phyloP scores from a whole-genome alignment of 345 rosid genomes.

The Diplotaxis tenuifolia region DNA sequence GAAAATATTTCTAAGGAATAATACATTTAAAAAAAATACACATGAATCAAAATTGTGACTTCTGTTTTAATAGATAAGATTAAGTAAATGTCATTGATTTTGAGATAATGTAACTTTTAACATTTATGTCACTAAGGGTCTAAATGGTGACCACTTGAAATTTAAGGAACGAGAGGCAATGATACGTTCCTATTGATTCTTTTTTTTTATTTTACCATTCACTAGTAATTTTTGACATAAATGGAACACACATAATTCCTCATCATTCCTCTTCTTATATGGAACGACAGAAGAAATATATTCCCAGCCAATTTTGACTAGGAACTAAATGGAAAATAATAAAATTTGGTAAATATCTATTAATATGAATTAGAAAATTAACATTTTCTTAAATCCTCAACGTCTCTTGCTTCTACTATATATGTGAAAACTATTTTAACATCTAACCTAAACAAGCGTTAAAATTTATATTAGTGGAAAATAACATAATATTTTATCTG shows the following conservation, averaged over 20 bases:
- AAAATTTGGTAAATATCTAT: neutral
- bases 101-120: no score
- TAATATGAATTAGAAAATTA: neutral
- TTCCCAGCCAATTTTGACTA: neutral
- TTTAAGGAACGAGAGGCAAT: neutral
- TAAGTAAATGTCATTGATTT: no score
- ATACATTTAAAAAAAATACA: no score
- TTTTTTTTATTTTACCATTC: neutral
- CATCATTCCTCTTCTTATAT: neutral
- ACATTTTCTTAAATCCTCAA: neutral
- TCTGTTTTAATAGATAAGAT: no score
- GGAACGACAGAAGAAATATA: neutral
- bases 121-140: no score
- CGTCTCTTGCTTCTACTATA: neutral
- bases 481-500: neutral
- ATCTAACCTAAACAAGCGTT: neutral
- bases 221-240: neutral
- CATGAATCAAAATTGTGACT: no score
- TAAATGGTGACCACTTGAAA: neutral
- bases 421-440: no score
- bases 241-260: neutral
- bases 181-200: neutral
- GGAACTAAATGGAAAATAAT: neutral
- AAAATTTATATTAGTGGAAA: no score
- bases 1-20: no score